These are phyloP conservation scores for Psilocybe sp. DNA, from an alignment of 768 basidiomycete species.

Conservation along the genomic window DNA sequence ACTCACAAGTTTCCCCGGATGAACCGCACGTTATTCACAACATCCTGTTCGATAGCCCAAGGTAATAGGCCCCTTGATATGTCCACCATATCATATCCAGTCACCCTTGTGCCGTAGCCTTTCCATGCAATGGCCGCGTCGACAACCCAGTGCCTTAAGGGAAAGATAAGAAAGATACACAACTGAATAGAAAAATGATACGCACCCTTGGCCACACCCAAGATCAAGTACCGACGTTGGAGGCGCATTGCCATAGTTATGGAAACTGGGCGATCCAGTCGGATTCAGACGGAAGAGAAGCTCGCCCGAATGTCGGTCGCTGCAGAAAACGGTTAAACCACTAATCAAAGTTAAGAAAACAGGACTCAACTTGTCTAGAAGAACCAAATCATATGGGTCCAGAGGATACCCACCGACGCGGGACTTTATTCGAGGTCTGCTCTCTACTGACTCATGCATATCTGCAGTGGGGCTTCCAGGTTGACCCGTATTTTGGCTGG, in stretches of 20 bases:
- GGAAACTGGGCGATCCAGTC: constrained; percentile 55
- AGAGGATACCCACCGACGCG: constrained; percentile 25
- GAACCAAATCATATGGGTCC: constrained; percentile 47
- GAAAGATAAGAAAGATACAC: neutral
- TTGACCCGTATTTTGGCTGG: neutral
- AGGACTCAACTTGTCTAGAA: constrained; percentile 53
- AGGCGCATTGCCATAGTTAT: constrained; percentile 41
- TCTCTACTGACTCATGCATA: constrained; percentile 6
- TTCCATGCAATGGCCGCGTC: constrained; percentile 65
- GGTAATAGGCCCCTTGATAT: constrained; percentile 28
- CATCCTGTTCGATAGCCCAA: constrained; percentile 29
- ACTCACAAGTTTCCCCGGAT: constrained; percentile 68
- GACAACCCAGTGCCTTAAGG: constrained; percentile 49
- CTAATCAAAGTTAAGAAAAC: neutral
- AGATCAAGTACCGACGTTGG: constrained; percentile 63
- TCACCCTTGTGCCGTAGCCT: constrained; percentile 45
- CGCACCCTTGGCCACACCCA: constrained; percentile 65
- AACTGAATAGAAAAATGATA: neutral
- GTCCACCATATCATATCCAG: constrained; percentile 63
- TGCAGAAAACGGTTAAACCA: constrained; percentile 20
- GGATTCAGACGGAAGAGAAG: constrained; percentile 55
- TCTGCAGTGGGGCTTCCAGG: constrained; percentile 3
- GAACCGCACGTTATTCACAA: constrained; percentile 44
- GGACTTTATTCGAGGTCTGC: constrained; percentile 16
- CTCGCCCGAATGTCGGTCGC: constrained; percentile 55